These are phyloP conservation scores for Hortaea werneckii DNA, from an alignment of 2,329 filamentous ascomycete species.

Conservation along the genomic window DNA sequence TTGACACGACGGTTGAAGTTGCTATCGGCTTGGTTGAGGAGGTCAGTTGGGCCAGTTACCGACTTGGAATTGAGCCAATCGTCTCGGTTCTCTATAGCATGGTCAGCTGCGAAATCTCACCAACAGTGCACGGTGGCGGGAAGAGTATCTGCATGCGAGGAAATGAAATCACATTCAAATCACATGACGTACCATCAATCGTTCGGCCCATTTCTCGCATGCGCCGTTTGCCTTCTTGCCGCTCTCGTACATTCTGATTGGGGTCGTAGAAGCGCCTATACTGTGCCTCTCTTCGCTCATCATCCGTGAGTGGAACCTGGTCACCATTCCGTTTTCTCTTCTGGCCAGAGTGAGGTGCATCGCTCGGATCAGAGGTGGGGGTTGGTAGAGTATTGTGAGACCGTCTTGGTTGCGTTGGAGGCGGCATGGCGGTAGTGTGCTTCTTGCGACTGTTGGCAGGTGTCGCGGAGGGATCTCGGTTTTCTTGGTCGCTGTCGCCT, in stretches of 20 bases:
- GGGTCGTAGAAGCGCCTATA: conserved; percentile 58
- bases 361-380: conserved; percentile 27
- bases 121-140: conserved; percentile 16
- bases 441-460: conserved; percentile 27
- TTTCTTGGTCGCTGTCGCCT: conserved; percentile 36
- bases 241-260: conserved; percentile 65
- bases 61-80: conserved; percentile 30
- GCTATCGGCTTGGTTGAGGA: conserved; percentile 35
- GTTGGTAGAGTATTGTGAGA: conserved; percentile 23
- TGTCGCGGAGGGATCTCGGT: conserved; percentile 21
- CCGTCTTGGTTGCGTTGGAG: conserved; percentile 10
- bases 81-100: conserved; percentile 53
- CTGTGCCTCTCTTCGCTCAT: conserved; percentile 20
- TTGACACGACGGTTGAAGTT: conserved; percentile 33
- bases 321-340: conserved; percentile 18
- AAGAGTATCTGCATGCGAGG: neutral
- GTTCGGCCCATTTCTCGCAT: conserved; percentile 57
- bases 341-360: conserved; percentile 8
- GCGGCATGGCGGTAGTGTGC: conserved; percentile 31
- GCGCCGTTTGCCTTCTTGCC: conserved; percentile 58
- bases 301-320: conserved; percentile 9
- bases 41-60: conserved; percentile 24
- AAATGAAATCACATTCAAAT: no score
- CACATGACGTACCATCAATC: conserved; percentile 42
- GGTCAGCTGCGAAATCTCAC: no score